Conservation (phyloP, 1,284 basidiomycete genomes). For the Austroboletus niveus region DNA sequence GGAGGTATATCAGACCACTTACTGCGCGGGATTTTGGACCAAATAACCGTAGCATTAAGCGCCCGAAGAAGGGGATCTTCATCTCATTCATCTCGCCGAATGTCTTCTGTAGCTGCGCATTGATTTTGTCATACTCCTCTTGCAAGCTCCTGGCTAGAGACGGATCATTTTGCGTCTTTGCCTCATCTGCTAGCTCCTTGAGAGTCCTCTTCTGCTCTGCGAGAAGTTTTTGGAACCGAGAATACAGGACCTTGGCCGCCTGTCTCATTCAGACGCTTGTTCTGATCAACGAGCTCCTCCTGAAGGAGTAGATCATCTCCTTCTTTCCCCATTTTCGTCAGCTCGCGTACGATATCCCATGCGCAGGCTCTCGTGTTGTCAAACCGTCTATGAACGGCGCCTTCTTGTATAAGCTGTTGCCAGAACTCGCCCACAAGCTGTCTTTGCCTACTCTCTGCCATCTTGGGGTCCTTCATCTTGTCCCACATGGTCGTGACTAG, state of each 20-base stretch:
- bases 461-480: slow-evolving; percentile 35
- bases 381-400: slow-evolving; percentile 24
- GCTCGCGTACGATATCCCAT: slow-evolving; percentile 1
- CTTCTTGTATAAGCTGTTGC: slow-evolving; percentile 28
- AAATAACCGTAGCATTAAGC: slow-evolving; percentile 6
- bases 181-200: slow-evolving; percentile 13
- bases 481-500: slow-evolving; percentile 33
- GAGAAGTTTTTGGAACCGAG: slow-evolving; percentile 16
- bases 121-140: slow-evolving; percentile 10
- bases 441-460: slow-evolving; percentile 18
- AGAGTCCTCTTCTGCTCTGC: slow-evolving; percentile 12
- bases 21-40: slow-evolving; percentile 9
- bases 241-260: slow-evolving; percentile 19
- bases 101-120: slow-evolving; percentile 10
- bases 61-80: slow-evolving; percentile 20
- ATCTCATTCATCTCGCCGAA: slow-evolving; percentile 14
- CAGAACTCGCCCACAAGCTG: slow-evolving; percentile 28
- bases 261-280: slow-evolving; percentile 21
- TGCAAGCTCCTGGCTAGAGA: slow-evolving; percentile 8
- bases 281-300: slow-evolving; percentile 19
- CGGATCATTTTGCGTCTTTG: slow-evolving; percentile 6
- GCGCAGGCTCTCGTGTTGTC: not conserved
- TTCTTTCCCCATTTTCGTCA: not conserved
- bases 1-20: not conserved
- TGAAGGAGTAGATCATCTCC: slow-evolving; percentile 14